Base-by-base conservation (phyloP, 306 rosid species). In the Vicia faba region DNA sequence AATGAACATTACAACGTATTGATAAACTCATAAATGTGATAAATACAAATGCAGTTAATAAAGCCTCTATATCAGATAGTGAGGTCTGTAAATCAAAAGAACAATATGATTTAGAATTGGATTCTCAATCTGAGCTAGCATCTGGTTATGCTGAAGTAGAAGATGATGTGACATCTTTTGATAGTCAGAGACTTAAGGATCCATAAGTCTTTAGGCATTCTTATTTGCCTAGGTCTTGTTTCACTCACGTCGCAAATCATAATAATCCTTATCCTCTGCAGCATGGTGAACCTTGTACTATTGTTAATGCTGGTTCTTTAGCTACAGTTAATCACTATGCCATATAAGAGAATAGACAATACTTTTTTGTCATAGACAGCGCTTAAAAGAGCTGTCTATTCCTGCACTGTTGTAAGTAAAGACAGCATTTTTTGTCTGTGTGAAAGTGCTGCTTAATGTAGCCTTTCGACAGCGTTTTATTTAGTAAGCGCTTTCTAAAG, bases 151-250 rank as follows among this genome's bases (percentile, higher is more conserved):
- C 81, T 64, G 88, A 84, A 71, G 76, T 85, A 60, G 98, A 92
- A 71, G 96, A 92, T 60, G 95, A 89, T 74, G 78, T 84, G 51
- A 69, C 80, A 68, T 80, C 84, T 72, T 89, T 89, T 73, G 92
- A 84, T 67, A 84, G 81, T 77, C 89, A 83, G 68, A 79, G 98
- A 68, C 91, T 79, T 14, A 89, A 84, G 80, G 98, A 87, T 79
- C 96, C 92, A 58, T 95, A 89, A 81, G 82, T 83, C 72, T 44
- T 81, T 69, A 76, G 72, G 70, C 80, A 57, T 62, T 71, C 86
- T 35, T 83, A 79, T 81, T 60, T 82, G 76, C 81, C 85, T 26
- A 74, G 69, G 41, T 70, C 85, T 8, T 69, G 71, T 67, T 68
- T 80, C 33, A 66, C 57, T 43, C 80, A 79, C 69, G 45, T 39